phyloP scores from a whole-genome alignment of 176 grass and related monocot species.

The Dactylis glomerata region DNA sequence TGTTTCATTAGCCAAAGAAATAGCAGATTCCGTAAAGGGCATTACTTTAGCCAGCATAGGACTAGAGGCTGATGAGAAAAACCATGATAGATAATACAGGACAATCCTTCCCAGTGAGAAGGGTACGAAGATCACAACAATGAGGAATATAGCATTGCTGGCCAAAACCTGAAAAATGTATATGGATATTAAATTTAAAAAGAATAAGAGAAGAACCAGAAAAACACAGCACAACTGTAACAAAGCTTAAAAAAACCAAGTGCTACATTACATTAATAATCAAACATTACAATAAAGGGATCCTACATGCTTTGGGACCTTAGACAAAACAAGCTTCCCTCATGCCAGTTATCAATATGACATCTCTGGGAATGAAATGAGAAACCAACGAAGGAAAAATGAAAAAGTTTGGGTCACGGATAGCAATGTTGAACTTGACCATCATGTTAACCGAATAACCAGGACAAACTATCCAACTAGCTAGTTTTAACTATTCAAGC shows the following conservation, averaged over 20 bases:
- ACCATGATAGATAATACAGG: constrained; percentile 91
- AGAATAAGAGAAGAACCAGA: constrained; percentile 1
- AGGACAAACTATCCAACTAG: background rate
- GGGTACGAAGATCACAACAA: constrained; percentile 91
- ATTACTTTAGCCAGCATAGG: constrained; percentile 75
- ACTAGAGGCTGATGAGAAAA: constrained; percentile 88
- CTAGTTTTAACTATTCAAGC: background rate
- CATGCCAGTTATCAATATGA: background rate
- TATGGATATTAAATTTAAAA: background rate
- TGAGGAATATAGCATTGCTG: constrained; percentile 98
- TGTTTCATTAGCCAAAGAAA: constrained; percentile 85
- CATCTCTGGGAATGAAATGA: background rate
- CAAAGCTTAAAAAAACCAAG: background rate
- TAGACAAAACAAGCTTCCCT: background rate
- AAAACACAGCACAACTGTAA: background rate
- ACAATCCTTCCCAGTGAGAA: constrained; percentile 96
- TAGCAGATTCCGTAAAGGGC: constrained; percentile 76
- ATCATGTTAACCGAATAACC: background rate
- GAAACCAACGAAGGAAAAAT: background rate
- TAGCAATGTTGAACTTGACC: background rate
- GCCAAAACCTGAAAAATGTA: constrained; percentile 72
- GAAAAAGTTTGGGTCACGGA: background rate
- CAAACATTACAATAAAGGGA: background rate
- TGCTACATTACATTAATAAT: background rate
- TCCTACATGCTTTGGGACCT: constrained; percentile 5